A percentile compares a stretch with the other conserved stretches of the same genome.
Conservation (phyloP, 768 basidiomycete genomes). For the Suillus bovinus region DNA sequence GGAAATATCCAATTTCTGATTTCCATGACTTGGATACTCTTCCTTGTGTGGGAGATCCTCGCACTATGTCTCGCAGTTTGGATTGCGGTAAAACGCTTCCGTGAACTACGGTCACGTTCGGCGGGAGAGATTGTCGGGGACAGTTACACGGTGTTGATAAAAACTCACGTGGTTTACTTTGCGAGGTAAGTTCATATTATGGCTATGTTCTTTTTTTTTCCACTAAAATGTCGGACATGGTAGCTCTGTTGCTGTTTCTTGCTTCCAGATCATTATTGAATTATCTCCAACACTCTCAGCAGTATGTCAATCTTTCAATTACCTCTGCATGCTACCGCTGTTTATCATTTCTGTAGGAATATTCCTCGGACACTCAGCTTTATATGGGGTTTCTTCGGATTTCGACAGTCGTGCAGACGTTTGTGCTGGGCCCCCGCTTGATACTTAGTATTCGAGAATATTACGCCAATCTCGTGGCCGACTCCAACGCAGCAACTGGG, state of each 20-base stretch:
- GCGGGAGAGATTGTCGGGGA: not conserved
- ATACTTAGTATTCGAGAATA: no score
- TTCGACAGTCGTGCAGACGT: not conserved
- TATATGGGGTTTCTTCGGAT: not conserved
- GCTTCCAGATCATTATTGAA: not conserved
- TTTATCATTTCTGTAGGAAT: not conserved
- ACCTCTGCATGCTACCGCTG: not conserved
- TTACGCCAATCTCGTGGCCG: no score
- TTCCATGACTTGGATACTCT: not conserved
- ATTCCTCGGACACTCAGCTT: not conserved
- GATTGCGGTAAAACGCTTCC: not conserved
- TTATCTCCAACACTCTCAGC: not conserved
- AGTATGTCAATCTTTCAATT: not conserved
- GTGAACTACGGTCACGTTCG: not conserved
- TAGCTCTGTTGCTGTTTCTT: not conserved
- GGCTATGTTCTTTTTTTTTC: not conserved
- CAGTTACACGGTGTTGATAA: not conserved
- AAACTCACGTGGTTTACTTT: not conserved
- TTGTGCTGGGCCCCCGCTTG: no score
- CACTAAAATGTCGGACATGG: not conserved
- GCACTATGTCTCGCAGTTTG: not conserved
- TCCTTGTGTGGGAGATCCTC: not conserved
- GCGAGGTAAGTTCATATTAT: not conserved
- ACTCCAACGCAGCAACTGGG: no score
- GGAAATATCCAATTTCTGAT: not conserved